phyloP scores from a whole-genome alignment of 176 grass and related monocot genomes.

The Oryza rufipogon region DNA sequence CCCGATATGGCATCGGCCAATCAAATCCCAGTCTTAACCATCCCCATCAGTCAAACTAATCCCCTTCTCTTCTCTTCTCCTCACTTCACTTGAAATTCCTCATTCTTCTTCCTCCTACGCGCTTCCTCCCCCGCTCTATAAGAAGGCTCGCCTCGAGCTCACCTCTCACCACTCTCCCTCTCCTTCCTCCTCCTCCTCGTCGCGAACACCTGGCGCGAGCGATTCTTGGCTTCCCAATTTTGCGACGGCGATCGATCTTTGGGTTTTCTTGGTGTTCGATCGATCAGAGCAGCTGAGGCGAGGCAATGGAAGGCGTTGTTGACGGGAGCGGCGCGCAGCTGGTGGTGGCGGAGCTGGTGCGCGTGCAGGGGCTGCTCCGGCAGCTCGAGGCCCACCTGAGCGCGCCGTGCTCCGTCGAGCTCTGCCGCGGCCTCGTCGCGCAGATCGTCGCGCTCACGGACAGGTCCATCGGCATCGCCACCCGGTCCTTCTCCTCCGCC shows the following conservation, averaged over 20 bases:
- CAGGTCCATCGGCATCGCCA: constrained; percentile 55
- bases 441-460: constrained; percentile 58
- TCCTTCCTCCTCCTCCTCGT: constrained; percentile 5
- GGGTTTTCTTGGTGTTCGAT: too few species aligned
- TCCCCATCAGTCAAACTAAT: constrained; percentile 41
- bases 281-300: too few species aligned
- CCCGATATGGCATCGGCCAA: constrained; percentile 35
- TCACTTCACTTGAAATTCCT: constrained; percentile 38
- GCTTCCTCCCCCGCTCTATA: constrained; percentile 25
- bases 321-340: background rate
- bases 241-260: too few species aligned
- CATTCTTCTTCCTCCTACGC: background rate
- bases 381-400: constrained; percentile 56
- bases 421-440: constrained; percentile 48
- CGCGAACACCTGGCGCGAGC: background rate
- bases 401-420: constrained; percentile 34
- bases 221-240: background rate
- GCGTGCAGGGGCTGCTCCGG: constrained; percentile 49
- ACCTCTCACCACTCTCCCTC: background rate
- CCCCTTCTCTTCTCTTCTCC: background rate
- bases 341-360: constrained; percentile 53
- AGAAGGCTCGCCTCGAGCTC: background rate
- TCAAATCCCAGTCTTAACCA: constrained; percentile 20
- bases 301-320: constrained; percentile 36
- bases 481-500: background rate